Base-by-base conservation (phyloP, 805 yeast genomes). In the Candida bentonensis region DNA sequence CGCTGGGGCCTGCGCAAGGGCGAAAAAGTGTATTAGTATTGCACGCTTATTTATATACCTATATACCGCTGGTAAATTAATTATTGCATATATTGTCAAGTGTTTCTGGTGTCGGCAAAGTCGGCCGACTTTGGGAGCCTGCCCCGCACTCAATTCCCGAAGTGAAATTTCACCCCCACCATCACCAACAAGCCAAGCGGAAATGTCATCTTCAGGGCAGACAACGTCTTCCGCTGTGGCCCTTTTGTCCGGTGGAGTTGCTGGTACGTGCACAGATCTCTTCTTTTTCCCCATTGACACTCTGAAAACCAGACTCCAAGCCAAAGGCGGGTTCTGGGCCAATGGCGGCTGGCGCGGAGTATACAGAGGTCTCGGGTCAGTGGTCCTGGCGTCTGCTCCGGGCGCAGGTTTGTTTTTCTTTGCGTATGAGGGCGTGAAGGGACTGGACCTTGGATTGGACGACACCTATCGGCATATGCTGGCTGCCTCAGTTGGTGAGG, bases 281-380 rank as follows among this genome's bases (percentile, higher is more conserved):
- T 86, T 82, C 2, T 92, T 92, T 63, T 92, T 89, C 67, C 98
- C 99, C 13, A 85, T 92, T 33, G 99, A 92, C 55, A 92, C 99
- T 1, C 54, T 92, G 46, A 92, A 92, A 64, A 92, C 99, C 0
- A 69, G 99, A 46, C 67, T 92, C 15, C 99, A 92, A 61, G 97
- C 98, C 20, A 78, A 78, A 57, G 96, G 95, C 27, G 98, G 98
- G 0, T 89, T 92, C 56, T 84, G 86, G 60, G 66, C 63, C 15
- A 89, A 88, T 63, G 99, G 99, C 23, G 98, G 96, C 1, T 89
- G 89, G 74, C 67, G 63, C 42, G 97, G 97, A 1, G 78, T 92
- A 20, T 92, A 92, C 54, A 72, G 81, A 52, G 99, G 99, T 1
- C 68, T 92, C 3, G 97, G 96, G 2, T 82, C 95, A 28, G 89